Conservation (phyloP, 768 basidiomycete species). For the Exsudoporus frostii region DNA sequence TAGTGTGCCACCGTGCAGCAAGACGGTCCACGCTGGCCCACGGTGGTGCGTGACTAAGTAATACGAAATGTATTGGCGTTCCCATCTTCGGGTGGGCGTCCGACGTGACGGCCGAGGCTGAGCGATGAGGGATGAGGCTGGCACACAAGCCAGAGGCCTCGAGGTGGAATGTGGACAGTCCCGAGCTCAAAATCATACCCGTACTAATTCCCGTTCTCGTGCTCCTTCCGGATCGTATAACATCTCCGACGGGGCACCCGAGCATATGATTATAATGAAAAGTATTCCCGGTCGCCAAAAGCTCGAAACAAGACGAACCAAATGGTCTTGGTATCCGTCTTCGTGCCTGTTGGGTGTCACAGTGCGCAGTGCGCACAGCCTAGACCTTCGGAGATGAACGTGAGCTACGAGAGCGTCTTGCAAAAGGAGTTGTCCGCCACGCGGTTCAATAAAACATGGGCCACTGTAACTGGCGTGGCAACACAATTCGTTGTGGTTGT, state of each 20-base stretch:
- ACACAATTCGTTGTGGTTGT: background rate
- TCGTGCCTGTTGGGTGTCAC: background rate
- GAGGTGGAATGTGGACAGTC: background rate
- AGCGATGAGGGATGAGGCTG: background rate
- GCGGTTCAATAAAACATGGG: background rate
- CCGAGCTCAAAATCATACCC: background rate
- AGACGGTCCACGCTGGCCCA: background rate
- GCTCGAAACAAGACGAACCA: background rate
- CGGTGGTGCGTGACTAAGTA: background rate
- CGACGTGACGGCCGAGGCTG: background rate
- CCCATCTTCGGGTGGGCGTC: background rate
- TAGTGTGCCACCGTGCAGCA: background rate
- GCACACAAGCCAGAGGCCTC: background rate
- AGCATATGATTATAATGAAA: no score
- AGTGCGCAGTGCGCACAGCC: background rate
- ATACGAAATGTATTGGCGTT: background rate
- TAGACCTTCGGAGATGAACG: constrained; percentile 18
- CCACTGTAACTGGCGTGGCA: no score
- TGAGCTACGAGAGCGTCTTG: background rate
- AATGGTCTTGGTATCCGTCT: background rate
- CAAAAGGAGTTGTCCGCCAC: background rate
- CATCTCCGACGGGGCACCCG: background rate
- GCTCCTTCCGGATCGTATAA: background rate
- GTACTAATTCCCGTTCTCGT: background rate
- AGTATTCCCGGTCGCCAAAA: background rate